A percentile compares a stretch with the other conserved stretches of the same genome.
These are phyloP conservation scores for Bolboschoenus planiculmis DNA, from an alignment of 176 grass and related monocot species.

Conservation along the genomic window DNA sequence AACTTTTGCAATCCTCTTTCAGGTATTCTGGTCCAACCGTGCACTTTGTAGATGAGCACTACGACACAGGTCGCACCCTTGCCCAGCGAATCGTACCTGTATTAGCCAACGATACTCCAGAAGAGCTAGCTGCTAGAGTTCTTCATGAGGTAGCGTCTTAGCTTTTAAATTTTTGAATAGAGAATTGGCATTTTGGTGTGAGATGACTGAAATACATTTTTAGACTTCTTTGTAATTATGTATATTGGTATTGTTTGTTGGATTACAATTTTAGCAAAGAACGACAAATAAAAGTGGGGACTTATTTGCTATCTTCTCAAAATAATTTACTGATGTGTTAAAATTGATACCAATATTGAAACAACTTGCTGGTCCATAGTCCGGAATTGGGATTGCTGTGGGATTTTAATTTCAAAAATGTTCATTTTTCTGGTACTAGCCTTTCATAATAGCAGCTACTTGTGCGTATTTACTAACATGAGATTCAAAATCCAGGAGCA, in stretches of 20 bases:
- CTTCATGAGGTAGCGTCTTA: slow-evolving; percentile 31
- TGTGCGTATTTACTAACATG: background rate
- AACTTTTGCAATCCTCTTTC: background rate
- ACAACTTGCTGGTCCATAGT: background rate
- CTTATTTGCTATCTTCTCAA: background rate
- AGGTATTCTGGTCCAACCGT: slow-evolving; percentile 40
- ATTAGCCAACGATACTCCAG: slow-evolving; percentile 36
- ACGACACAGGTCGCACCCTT: slow-evolving; percentile 30
- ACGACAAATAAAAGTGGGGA: background rate
- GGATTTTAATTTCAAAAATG: background rate
- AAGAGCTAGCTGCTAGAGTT: slow-evolving; percentile 35
- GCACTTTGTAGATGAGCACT: slow-evolving; percentile 43
- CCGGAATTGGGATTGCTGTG: background rate
- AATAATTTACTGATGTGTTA: background rate
- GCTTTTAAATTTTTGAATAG: background rate
- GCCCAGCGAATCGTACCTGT: slow-evolving; percentile 38
- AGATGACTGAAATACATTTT: background rate
- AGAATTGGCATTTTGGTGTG: background rate
- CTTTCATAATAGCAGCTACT: background rate
- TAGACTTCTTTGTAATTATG: background rate
- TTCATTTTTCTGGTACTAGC: background rate
- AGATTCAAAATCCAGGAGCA: slow-evolving; percentile 44
- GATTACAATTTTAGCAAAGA: background rate
- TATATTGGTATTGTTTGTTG: background rate
- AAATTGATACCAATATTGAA: background rate